Evolutionary conservation across 2,329 filamentous ascomycete genomes (phyloP).

Genomic region (Aspergillus quadrilineatus): DNA sequence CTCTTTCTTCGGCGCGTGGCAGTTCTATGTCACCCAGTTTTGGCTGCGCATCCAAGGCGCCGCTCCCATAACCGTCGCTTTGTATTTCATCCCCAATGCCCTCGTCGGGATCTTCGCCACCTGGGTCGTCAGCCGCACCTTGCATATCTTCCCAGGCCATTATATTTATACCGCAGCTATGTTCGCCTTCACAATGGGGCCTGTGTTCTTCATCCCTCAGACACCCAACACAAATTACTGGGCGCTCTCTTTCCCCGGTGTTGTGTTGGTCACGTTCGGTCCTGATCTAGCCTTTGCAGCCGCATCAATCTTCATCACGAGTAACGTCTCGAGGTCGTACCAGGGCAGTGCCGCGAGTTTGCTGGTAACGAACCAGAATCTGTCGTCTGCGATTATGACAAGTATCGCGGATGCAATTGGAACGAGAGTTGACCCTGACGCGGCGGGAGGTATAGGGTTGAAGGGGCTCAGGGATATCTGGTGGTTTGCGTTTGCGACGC

Average conservation of each 20-base stretch:
- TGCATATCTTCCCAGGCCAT: constrained; percentile 49
- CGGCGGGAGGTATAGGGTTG: constrained; percentile 29
- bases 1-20: constrained; percentile 46
- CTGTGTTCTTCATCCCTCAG: constrained; percentile 44
- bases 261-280: constrained; percentile 48
- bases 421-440: constrained; percentile 22
- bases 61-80: constrained; percentile 41
- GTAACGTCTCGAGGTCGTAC: constrained; percentile 47
- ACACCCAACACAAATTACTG: constrained; percentile 45
- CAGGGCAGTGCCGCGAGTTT: constrained; percentile 49
- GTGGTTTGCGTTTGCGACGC: constrained; percentile 43
- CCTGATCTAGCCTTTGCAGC: constrained; percentile 51
- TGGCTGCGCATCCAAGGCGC: constrained; percentile 42
- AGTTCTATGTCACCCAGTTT: constrained; percentile 43
- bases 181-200: constrained; percentile 41
- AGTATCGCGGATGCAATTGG: constrained; percentile 41
- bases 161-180: constrained; percentile 49
- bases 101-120: constrained; percentile 48
- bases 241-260: constrained; percentile 47
- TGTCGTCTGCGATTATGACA: constrained; percentile 45
- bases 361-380: constrained; percentile 50
- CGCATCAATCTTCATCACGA: constrained; percentile 51
- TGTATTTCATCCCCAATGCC: constrained; percentile 49
- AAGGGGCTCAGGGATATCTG: constrained; percentile 42
- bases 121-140: constrained; percentile 47